These are phyloP conservation scores for Cladophialophora yegresii DNA, from an alignment of 2,329 filamentous ascomycete species.

Conservation along the genomic window DNA sequence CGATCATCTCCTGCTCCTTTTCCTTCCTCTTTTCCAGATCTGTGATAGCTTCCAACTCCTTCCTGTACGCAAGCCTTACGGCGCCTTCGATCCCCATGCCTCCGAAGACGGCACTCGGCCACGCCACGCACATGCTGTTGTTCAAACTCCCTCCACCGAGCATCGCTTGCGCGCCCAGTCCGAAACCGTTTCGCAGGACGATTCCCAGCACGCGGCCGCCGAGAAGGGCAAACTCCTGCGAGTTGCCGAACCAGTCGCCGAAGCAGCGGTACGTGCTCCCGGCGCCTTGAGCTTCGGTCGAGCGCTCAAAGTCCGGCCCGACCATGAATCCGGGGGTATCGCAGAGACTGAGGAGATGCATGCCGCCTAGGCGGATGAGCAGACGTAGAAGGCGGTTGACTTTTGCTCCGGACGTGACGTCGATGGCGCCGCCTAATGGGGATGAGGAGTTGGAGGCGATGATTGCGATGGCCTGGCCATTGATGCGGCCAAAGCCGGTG, in stretches of 20 bases:
- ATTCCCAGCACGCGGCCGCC: constrained; percentile 28
- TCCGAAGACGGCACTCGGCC: constrained; percentile 30
- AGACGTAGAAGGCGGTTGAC: constrained; percentile 30
- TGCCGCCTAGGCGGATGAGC: constrained; percentile 30
- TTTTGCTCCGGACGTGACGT: constrained; percentile 29
- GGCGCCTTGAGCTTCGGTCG: constrained; percentile 28
- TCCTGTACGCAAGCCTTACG: constrained; percentile 29
- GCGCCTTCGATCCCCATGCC: constrained; percentile 32
- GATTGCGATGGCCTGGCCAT: constrained; percentile 29
- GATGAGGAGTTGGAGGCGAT: constrained; percentile 31
- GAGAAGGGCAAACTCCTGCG: constrained; percentile 27
- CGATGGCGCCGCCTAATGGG: constrained; percentile 28
- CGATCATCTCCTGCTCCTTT: constrained; percentile 32
- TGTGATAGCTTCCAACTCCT: constrained; percentile 27
- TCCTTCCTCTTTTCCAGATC: constrained; percentile 27
- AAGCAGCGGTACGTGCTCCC: constrained; percentile 32
- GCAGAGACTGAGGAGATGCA: constrained; percentile 32
- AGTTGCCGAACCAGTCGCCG: constrained; percentile 32
- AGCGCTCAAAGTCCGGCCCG: constrained; percentile 30
- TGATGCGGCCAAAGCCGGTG: constrained; percentile 31
- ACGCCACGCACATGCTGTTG: constrained; percentile 32
- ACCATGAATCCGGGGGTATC: constrained; percentile 32
- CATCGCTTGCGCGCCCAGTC: constrained; percentile 31
- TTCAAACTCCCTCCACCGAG: constrained; percentile 30
- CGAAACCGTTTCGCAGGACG: constrained; percentile 30